Evolutionary conservation across 108 stramenopile genomes (phyloP), one percentile per base, ranked within the genome.

Genomic region (Cyclotella sp.): DNA sequence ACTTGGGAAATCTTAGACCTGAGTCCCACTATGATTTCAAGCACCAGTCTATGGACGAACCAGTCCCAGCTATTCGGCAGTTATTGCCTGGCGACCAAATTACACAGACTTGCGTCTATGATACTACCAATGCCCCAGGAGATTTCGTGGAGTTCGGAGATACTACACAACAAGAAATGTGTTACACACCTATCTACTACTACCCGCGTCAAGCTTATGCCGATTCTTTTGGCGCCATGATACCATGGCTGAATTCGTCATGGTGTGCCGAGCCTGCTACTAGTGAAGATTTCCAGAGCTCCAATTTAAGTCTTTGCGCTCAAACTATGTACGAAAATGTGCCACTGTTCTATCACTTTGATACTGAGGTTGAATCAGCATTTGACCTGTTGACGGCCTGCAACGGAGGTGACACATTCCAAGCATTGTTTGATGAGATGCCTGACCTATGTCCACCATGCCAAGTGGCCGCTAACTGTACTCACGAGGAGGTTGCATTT

Each of bases 11-110:
- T 15, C 14, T 65, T 10, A 13, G 63, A 14, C 43, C 43, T 1
- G 63, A 65, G 45, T 10, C 9, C 10, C 24, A 45, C 21, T 65
- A 46, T 19, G 63, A 65, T 47, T 65, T 46, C 19, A 44, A 21
- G 22, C 63, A 65, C 45, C 63, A 65, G 22, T 11, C 24, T 24
- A 47, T 45, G 45, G 63, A 27, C 0, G 63, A 44, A 12, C 44
- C 63, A 12, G 26, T 27, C 22, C 43, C 43, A 13, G 44, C 63
- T 16, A 10, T 65, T 26, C 44, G 44, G 19, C 43, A 45, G 22
- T 27, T 65, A 21, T 46, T 44, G 12, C 63, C 63, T 21, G 63
- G 63, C 12, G 63, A 65, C 34, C 63, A 47, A 45, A 8, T 65
- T 16, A 46, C 42, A 19, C 45, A 45, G 21, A 27, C 28, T 10